These are phyloP conservation scores for Hamigera avellanea DNA, from an alignment of 495 filamentous ascomycete genomes.

Conservation along the genomic window DNA sequence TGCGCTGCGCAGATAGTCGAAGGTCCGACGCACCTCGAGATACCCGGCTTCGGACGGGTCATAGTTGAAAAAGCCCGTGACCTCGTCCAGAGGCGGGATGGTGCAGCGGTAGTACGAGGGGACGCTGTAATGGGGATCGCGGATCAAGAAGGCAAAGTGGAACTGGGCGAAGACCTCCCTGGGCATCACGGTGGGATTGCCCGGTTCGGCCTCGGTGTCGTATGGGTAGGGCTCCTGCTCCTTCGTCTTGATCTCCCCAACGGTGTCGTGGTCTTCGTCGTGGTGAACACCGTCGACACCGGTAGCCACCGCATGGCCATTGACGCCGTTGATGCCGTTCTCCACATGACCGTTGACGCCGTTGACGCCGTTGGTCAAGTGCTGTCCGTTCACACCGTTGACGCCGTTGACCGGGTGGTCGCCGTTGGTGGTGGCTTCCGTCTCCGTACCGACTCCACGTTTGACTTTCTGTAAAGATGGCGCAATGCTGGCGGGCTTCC, in stretches of 20 bases:
- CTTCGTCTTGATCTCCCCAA: slow-evolving; percentile 8
- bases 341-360: slow-evolving; percentile 1
- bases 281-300: neutral
- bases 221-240: slow-evolving; percentile 42
- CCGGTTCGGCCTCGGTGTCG: slow-evolving; percentile 39
- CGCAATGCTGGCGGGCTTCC: slow-evolving; percentile 54
- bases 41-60: slow-evolving; percentile 82
- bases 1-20: slow-evolving; percentile 62
- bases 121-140: slow-evolving; percentile 76
- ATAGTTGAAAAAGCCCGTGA: slow-evolving; percentile 82
- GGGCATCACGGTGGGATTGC: slow-evolving; percentile 81
- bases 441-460: slow-evolving; percentile 47
- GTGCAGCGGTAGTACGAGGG: slow-evolving; percentile 93
- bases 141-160: slow-evolving; percentile 96
- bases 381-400: slow-evolving; percentile 8
- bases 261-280: too few species aligned
- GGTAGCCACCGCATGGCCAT: slow-evolving; percentile 4
- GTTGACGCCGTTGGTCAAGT: slow-evolving; percentile 12
- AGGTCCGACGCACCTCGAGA: slow-evolving; percentile 68
- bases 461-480: slow-evolving; percentile 56
- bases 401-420: slow-evolving; percentile 11
- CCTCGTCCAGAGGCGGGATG: slow-evolving; percentile 67
- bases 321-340: neutral
- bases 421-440: slow-evolving; percentile 9
- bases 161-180: slow-evolving; percentile 54